A percentile compares a stretch with the other conserved stretches of the same genome.
phyloP scores from a whole-genome alignment of 768 basidiomycete species.

The Naganishia randhawae region DNA sequence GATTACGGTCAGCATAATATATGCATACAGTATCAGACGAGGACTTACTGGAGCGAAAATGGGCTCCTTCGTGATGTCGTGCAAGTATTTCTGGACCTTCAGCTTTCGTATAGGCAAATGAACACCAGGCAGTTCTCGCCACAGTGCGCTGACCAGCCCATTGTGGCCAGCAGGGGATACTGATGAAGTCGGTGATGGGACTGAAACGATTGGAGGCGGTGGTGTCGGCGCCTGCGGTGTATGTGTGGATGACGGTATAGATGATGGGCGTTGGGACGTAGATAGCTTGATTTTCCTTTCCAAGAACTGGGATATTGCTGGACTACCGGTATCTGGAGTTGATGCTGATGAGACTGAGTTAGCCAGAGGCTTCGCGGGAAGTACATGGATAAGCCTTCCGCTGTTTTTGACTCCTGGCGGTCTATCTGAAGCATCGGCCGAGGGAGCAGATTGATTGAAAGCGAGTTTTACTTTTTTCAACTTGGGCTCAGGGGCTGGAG shows the following conservation, averaged over 20 bases:
- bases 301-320: neutral
- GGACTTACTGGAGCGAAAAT: conserved; percentile 1
- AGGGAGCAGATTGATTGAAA: neutral
- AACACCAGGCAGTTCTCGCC: conserved; percentile 3
- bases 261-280: neutral
- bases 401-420: neutral
- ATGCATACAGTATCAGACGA: neutral
- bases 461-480: conserved; percentile 25
- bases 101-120: conserved; percentile 8
- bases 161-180: neutral
- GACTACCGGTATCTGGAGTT: neutral
- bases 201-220: neutral
- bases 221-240: neutral
- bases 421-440: neutral
- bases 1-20: neutral
- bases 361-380: neutral
- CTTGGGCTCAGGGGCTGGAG: neutral
- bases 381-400: neutral
- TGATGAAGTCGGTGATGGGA: neutral
- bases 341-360: too few relatives aligned
- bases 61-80: neutral
- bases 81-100: conserved; percentile 6
- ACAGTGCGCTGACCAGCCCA: neutral
- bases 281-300: conserved; percentile 13
- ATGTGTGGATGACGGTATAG: neutral